Conservation (phyloP, 1,284 basidiomycete genomes). For the Heliocybe sulcata region DNA sequence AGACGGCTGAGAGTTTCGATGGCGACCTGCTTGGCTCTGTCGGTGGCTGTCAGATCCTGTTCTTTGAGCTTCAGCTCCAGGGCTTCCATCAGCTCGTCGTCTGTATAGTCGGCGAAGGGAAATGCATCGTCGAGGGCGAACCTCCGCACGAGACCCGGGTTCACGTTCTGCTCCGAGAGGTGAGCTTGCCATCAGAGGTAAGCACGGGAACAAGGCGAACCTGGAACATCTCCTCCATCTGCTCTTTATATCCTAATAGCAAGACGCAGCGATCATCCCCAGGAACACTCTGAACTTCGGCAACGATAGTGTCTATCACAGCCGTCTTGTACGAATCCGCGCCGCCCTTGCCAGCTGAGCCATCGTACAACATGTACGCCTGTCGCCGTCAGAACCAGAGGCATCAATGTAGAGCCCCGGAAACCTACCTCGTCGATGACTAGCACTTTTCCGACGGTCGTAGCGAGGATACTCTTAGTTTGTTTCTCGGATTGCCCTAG, state of each 20-base stretch:
- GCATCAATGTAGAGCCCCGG: not conserved
- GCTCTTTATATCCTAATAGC: slow-evolving; percentile 52
- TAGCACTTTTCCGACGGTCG: slow-evolving; percentile 52
- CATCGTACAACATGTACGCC: slow-evolving; percentile 62
- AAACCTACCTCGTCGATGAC: slow-evolving; percentile 56
- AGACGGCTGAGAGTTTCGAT: slow-evolving; percentile 43
- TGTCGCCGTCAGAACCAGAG: slow-evolving; percentile 16
- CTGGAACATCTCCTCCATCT: slow-evolving; percentile 68
- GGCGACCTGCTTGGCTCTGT: slow-evolving; percentile 45
- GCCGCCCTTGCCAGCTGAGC: slow-evolving; percentile 20
- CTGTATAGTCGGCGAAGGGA: slow-evolving; percentile 56
- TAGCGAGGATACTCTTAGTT: slow-evolving; percentile 52
- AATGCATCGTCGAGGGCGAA: slow-evolving; percentile 64
- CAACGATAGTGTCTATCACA: slow-evolving; percentile 67
- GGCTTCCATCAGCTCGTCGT: slow-evolving; percentile 41
- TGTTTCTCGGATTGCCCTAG: slow-evolving; percentile 56
- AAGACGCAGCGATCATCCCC: slow-evolving; percentile 66
- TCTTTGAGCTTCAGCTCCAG: slow-evolving; percentile 47
- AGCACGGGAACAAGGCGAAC: slow-evolving; percentile 24
- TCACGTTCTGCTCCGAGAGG: slow-evolving; percentile 40
- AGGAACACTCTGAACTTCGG: slow-evolving; percentile 58
- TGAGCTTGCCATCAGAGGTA: slow-evolving; percentile 6
- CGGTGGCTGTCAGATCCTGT: slow-evolving; percentile 50
- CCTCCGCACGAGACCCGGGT: slow-evolving; percentile 51
- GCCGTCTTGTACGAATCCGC: slow-evolving; percentile 51